Evolutionary conservation across 345 rosid species (phyloP).

Genomic region (Murraya paniculata): DNA sequence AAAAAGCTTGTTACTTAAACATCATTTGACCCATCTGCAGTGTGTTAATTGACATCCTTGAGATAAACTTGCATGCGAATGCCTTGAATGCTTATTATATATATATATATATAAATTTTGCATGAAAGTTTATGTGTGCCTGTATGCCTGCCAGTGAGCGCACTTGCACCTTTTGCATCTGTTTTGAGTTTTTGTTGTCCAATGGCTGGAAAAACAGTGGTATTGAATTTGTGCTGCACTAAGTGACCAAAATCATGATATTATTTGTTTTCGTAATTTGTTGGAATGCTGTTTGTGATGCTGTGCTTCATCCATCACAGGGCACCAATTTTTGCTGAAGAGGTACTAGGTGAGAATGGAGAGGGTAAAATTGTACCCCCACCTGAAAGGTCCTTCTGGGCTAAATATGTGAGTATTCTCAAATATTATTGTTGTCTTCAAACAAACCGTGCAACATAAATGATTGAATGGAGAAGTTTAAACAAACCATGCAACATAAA

Average conservation of each 20-base stretch:
- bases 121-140: background rate
- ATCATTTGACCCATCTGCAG: background rate
- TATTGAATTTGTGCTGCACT: background rate
- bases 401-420: constrained; percentile 76
- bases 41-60: background rate
- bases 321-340: constrained; percentile 76
- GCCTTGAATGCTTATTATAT: background rate
- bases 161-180: background rate
- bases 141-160: background rate
- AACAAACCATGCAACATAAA: background rate
- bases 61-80: background rate
- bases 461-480: background rate
- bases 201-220: background rate
- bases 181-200: background rate
- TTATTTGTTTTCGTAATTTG: background rate
- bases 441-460: background rate
- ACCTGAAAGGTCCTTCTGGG: constrained; percentile 91
- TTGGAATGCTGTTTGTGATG: background rate
- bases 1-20: background rate
- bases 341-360: constrained; percentile 49
- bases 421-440: background rate
- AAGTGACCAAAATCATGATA: background rate
- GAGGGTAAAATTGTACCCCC: constrained; percentile 64
- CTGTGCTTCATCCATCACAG: constrained; percentile 31
- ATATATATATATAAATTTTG: background rate